Evolutionary conservation across 31 red algal species (phyloP).

Genomic region (Pterothamnion heteromorphum): DNA sequence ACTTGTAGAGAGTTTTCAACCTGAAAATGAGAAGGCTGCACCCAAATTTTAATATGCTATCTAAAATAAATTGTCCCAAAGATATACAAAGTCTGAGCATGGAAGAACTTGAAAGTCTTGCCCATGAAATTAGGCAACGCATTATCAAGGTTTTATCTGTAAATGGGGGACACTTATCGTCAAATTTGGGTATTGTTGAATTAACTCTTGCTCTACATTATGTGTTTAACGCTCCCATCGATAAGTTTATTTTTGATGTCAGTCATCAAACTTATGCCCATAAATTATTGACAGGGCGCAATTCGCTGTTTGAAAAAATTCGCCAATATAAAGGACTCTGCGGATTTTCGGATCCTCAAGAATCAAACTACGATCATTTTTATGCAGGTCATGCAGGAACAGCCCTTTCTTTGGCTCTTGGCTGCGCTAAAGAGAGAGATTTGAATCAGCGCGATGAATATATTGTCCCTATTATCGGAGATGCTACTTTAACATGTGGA

Average conservation of each 20-base stretch:
- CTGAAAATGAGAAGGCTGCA: not conserved
- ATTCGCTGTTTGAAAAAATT: slow-evolving; percentile 51
- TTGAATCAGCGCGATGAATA: slow-evolving; percentile 51
- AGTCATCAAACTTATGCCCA: slow-evolving; percentile 67
- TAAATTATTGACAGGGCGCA: slow-evolving; percentile 70
- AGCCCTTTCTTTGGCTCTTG: slow-evolving; percentile 59
- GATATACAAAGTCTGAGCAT: not conserved
- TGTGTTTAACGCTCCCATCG: slow-evolving; percentile 65
- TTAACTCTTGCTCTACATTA: slow-evolving; percentile 66
- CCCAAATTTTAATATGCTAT: not conserved
- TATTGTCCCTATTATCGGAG: slow-evolving; percentile 61
- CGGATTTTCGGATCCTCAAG: slow-evolving; percentile 57
- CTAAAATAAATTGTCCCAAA: slow-evolving; percentile 20
- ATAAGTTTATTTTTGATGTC: slow-evolving; percentile 65
- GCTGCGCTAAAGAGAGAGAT: slow-evolving; percentile 57
- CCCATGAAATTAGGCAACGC: slow-evolving; percentile 61
- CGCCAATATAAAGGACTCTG: slow-evolving; percentile 46
- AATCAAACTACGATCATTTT: slow-evolving; percentile 64
- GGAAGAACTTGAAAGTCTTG: not conserved
- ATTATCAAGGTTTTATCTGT: slow-evolving; percentile 52
- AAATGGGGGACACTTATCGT: slow-evolving; percentile 64
- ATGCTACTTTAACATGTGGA: slow-evolving; percentile 67
- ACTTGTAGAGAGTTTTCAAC: not conserved
- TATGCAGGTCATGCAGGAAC: slow-evolving; percentile 62
- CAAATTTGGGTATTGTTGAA: slow-evolving; percentile 62